These are phyloP conservation scores for Limnanthes douglasii DNA, from an alignment of 345 rosid species.

Conservation along the genomic window DNA sequence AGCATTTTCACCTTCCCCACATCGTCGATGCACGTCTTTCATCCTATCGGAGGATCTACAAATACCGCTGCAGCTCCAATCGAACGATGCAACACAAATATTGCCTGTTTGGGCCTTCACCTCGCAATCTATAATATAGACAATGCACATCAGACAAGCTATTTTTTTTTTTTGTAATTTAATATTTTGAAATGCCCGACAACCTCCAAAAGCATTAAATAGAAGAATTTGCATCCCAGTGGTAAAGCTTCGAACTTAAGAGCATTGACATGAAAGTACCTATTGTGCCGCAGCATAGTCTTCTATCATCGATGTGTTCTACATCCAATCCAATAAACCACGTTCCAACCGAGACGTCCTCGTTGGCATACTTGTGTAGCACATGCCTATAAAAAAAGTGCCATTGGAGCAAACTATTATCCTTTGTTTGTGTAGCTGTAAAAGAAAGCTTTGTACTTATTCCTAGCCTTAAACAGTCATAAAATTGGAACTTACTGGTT, in stretches of 20 bases:
- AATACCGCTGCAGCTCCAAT: conserved; percentile 97
- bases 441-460: no score
- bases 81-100: conserved; percentile 85
- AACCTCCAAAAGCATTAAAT: no score
- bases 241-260: no score
- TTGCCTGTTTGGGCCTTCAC: conserved; percentile 99
- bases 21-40: conserved; percentile 80
- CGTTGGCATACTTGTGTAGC: conserved; percentile 89
- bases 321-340: conserved; percentile 98
- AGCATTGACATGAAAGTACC: no score
- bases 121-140: conserved; percentile 64
- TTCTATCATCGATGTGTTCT: conserved; percentile 83
- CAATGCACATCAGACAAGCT: no score
- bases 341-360: conserved; percentile 91
- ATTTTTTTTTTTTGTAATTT: conserved; percentile 10
- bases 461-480: no score
- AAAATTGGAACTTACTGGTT: conserved; percentile 53
- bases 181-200: conserved; percentile 9
- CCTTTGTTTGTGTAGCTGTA: no score
- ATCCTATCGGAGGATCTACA: conserved; percentile 83
- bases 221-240: no score
- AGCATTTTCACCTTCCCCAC: conserved; percentile 87
- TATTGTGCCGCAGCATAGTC: conserved; percentile 97
- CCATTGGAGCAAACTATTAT: no score
- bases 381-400: conserved; percentile 68